phyloP scores from a whole-genome alignment of 441 rosid species.

The Populus hybrid region DNA sequence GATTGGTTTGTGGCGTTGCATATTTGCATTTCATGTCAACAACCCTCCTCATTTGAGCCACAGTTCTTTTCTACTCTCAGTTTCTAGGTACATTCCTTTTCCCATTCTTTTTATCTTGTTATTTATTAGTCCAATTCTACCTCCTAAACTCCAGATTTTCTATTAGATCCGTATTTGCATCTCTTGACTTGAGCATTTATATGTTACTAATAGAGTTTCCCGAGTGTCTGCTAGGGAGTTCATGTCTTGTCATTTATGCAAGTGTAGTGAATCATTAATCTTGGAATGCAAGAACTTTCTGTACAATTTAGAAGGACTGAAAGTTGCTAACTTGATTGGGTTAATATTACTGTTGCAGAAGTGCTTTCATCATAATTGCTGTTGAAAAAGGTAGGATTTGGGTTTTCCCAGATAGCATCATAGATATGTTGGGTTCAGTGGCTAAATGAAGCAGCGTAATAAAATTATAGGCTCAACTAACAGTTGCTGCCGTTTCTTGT shows the following conservation, averaged over 20 bases:
- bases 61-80: constrained; percentile 45
- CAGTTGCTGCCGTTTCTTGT: neutral
- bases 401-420: neutral
- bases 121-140: neutral
- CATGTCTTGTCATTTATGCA: neutral
- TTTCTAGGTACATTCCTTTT: constrained; percentile 41
- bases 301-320: neutral
- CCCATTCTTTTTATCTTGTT: neutral
- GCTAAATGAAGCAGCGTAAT: neutral
- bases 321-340: neutral
- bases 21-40: constrained; percentile 43
- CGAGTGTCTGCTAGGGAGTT: neutral
- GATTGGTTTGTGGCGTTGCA: constrained; percentile 49
- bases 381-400: neutral
- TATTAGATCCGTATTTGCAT: neutral
- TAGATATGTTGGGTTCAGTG: neutral
- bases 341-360: neutral
- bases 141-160: neutral
- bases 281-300: neutral
- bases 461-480: neutral
- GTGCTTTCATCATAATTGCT: neutral
- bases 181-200: neutral
- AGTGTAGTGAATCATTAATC: neutral
- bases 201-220: neutral
- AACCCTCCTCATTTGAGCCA: constrained; percentile 23